phyloP scores from a whole-genome alignment of 805 yeast species.

The Myxozyma neotropica region DNA sequence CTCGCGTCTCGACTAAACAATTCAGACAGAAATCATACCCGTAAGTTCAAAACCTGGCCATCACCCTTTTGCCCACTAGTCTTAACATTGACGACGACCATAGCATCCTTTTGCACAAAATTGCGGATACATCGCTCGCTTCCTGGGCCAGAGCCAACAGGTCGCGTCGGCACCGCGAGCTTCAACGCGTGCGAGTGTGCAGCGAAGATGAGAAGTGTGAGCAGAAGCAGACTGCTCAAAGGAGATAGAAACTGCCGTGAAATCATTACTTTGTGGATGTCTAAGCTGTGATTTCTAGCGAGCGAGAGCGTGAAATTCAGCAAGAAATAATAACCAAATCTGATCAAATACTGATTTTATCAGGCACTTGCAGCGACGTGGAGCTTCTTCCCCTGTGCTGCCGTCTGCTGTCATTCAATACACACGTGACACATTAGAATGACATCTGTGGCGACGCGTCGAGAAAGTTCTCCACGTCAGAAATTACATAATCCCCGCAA shows the following conservation, averaged over 20 bases:
- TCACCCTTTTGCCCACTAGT: constrained; percentile 79
- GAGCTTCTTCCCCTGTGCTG: not conserved
- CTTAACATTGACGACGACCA: constrained; percentile 81
- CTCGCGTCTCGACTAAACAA: not conserved
- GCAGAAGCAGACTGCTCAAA: not conserved
- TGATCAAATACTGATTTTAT: no score
- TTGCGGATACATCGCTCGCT: constrained; percentile 77
- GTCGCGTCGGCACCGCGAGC: constrained; percentile 29
- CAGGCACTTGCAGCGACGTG: no score
- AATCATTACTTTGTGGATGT: not conserved
- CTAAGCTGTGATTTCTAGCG: no score
- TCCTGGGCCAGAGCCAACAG: constrained; percentile 46
- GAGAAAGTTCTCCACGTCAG: constrained; percentile 20
- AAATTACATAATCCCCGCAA: constrained; percentile 4
- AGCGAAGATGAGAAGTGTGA: not conserved
- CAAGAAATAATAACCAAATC: no score
- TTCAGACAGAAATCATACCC: constrained; percentile 34
- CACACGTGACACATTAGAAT: not conserved
- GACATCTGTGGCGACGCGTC: not conserved
- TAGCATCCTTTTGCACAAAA: constrained; percentile 78
- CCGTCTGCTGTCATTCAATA: not conserved
- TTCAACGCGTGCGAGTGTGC: constrained; percentile 28
- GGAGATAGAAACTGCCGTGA: constrained; percentile 2
- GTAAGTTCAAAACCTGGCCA: constrained; percentile 76
- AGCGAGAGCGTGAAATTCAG: no score